A percentile compares a stretch with the other conserved stretches of the same genome.
Conservation (phyloP, 345 rosid species). For the Eutrema japonicum region DNA sequence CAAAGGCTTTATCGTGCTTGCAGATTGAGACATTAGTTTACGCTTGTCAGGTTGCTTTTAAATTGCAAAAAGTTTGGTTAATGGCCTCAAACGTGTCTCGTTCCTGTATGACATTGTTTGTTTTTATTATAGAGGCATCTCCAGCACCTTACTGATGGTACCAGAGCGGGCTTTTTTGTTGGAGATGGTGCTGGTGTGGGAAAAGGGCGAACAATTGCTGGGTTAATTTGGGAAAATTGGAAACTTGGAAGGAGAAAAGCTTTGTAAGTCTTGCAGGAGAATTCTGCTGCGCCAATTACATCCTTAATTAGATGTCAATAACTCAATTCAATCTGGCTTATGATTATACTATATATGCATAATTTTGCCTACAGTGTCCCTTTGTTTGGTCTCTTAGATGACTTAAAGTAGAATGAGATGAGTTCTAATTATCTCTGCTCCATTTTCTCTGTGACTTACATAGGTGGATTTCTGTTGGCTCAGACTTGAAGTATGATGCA, state of each 20-base stretch:
- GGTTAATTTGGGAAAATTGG: slow-evolving; percentile 98
- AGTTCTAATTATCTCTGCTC: slow-evolving; percentile 26
- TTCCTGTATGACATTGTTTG: slow-evolving; percentile 39
- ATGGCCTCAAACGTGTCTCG: slow-evolving; percentile 28
- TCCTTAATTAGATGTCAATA: slow-evolving; percentile 9
- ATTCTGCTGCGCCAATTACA: slow-evolving; percentile 9
- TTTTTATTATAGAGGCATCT: slow-evolving; percentile 76
- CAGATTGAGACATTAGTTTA: slow-evolving; percentile 99
- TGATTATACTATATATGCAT: slow-evolving; percentile 14
- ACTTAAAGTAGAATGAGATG: slow-evolving; percentile 7
- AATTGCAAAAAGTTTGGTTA: slow-evolving; percentile 36
- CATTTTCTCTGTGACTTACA: slow-evolving; percentile 38
- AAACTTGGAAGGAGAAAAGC: slow-evolving; percentile 78
- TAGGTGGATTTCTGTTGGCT: slow-evolving; percentile 99
- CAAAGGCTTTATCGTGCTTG: slow-evolving; percentile 87
- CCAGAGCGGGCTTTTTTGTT: slow-evolving; percentile 92
- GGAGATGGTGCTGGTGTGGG: slow-evolving; percentile 99
- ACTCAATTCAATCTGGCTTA: slow-evolving; percentile 17
- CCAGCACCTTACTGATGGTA: slow-evolving; percentile 83
- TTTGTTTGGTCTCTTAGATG: slow-evolving; percentile 22
- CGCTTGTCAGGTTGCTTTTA: slow-evolving; percentile 83
- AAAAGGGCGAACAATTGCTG: slow-evolving; percentile 97
- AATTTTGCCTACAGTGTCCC: slow-evolving; percentile 5
- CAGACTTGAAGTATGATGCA: slow-evolving; percentile 93
- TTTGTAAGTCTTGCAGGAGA: slow-evolving; percentile 59